Base-by-base conservation (phyloP, 2,329 filamentous ascomycete genomes). In the Aspergillus jensenii region DNA sequence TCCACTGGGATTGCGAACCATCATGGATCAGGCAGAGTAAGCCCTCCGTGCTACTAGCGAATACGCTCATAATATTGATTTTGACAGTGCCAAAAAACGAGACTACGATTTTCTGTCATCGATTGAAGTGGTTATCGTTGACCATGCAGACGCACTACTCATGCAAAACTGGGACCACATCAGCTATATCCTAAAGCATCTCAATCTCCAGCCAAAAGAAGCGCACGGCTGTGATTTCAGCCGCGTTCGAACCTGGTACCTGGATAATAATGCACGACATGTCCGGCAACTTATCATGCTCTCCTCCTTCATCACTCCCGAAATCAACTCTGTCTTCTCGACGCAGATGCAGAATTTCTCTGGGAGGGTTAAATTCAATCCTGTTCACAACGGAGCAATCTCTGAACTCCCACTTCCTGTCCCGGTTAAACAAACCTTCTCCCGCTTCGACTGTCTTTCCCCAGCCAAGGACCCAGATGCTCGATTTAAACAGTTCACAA, bases 141-240 rank as follows among this genome's bases (percentile, higher is more conserved):
- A 99, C 73, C 93, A 98, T 75, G 89, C 91, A 12, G 93, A 98
- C 74, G 92, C 92, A 0, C 84, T 97, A 43, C 84, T 96, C 8
- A 97, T 97, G 92, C 95, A 99, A 74, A 98, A 96, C 73, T 98
- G 93, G 93, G 92, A 97, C 69, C 93, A 99, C 71, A 85, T 97
- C 60, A 90, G 96, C 73, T 90, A 90, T 72, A 90, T 97, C 67
- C 93, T 98, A 69, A 87, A 91, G 62, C 91, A 96, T 72, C 84
- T 99, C 61, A 99, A 99, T 73, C 82, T 90, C 21, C 91, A 96
- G 68, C 93, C 95, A 39, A 91, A 89, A 69, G 90, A 96, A 67
- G 85, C 91, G 1, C 93, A 97, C 74, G 93, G 90, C 63, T 96
- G 91, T 68, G 95, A 99, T 78, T 96, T 98, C 72, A 90, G 89